Evolutionary conservation across 2,329 filamentous ascomycete species (phyloP).

Genomic region (Epichloe bromicola): DNA sequence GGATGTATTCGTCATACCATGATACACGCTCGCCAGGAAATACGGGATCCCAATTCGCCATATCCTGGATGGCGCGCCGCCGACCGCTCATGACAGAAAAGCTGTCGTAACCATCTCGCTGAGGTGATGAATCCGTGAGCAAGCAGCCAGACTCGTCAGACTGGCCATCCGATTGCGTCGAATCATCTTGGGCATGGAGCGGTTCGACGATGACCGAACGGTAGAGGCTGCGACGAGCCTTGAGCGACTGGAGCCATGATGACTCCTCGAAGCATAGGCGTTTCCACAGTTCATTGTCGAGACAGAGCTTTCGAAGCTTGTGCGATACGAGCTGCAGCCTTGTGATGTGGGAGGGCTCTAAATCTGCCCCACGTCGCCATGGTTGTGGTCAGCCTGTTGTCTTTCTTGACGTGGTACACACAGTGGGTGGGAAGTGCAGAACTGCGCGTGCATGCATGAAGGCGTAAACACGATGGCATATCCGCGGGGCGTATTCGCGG

Average conservation of each 20-base stretch:
- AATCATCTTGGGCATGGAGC: not conserved
- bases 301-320: constrained; percentile 50
- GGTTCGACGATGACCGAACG: constrained; percentile 13
- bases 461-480: not conserved
- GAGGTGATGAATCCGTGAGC: not conserved
- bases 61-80: constrained; percentile 31
- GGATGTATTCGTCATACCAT: constrained; percentile 85
- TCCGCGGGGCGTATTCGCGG: not conserved
- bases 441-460: not conserved
- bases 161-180: constrained; percentile 7
- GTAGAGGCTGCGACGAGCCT: constrained; percentile 22
- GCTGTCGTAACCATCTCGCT: not conserved
- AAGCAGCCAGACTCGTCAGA: not conserved
- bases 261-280: constrained; percentile 61
- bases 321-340: constrained; percentile 57
- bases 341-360: constrained; percentile 35
- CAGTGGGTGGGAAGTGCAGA: too few species aligned
- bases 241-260: constrained; percentile 48
- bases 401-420: not conserved
- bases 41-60: constrained; percentile 74
- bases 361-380: constrained; percentile 13
- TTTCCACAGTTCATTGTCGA: constrained; percentile 69
- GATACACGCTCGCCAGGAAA: constrained; percentile 58
- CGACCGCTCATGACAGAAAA: not conserved
- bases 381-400: not conserved